Percentiles rank a stretch among this genome's conserved stretches.
These are phyloP conservation scores for Phytophthora cajani DNA, from an alignment of 352 stramenopile genomes.

Conservation along the genomic window DNA sequence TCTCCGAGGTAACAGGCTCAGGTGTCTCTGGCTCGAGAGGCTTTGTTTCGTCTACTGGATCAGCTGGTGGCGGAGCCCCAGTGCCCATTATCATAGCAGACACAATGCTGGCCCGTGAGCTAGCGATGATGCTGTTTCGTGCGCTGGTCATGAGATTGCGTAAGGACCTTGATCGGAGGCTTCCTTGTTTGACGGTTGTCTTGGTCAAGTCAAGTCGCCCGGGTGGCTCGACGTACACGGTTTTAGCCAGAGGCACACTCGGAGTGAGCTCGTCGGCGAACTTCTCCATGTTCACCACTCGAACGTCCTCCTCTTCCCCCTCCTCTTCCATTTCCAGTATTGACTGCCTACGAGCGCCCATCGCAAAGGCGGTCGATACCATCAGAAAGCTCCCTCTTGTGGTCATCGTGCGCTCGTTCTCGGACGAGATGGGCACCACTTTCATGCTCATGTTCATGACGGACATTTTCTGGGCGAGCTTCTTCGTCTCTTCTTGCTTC, in stretches of 20 bases:
- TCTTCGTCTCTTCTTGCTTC: constrained; percentile 59
- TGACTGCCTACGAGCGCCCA: constrained; percentile 26
- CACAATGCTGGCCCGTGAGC: constrained; percentile 20
- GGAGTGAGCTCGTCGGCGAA: constrained; percentile 36
- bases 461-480: constrained; percentile 63
- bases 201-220: constrained; percentile 6
- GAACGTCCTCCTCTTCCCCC: constrained; percentile 44
- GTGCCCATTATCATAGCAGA: constrained; percentile 18
- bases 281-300: constrained; percentile 37
- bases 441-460: constrained; percentile 68
- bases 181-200: not conserved
- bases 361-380: constrained; percentile 13
- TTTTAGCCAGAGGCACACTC: constrained; percentile 30
- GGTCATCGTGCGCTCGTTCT: constrained; percentile 29
- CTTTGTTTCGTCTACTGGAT: constrained; percentile 7
- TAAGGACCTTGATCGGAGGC: constrained; percentile 8
- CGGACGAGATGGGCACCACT: constrained; percentile 37
- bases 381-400: constrained; percentile 21
- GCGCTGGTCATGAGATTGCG: constrained; percentile 16
- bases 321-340: constrained; percentile 40
- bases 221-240: constrained; percentile 28
- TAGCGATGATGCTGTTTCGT: constrained; percentile 24
- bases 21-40: not conserved
- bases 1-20: constrained; percentile 5
- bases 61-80: not conserved